A percentile compares a stretch with the other conserved stretches of the same genome.
Conservation (phyloP, 129 eudicot genomes). For the Arctium lappa region DNA sequence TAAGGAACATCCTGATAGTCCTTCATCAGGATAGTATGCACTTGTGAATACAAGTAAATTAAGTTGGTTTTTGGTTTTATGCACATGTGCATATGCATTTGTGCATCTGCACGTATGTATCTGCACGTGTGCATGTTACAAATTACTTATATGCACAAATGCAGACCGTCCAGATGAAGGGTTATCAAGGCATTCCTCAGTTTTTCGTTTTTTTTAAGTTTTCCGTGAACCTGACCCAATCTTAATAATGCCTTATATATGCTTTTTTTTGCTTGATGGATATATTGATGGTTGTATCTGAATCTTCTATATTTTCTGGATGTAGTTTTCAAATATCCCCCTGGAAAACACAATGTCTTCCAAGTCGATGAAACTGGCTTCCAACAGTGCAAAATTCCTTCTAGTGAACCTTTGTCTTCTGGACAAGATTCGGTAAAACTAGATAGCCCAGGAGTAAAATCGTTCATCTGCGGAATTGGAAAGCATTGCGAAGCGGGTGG, state of each 20-base stretch:
- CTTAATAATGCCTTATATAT: neutral
- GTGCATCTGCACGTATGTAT: no score
- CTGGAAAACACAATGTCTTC: conserved; percentile 9
- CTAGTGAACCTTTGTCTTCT: neutral
- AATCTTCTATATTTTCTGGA: neutral
- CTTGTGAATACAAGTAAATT: no score
- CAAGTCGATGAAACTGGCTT: neutral
- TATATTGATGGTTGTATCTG: neutral
- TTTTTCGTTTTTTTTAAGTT: no score
- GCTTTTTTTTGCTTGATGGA: neutral
- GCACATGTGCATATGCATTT: no score
- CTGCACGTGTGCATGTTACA: no score
- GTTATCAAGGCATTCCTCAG: no score
- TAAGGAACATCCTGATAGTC: no score
- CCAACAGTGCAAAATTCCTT: neutral
- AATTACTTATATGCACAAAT: no score
- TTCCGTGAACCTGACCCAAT: no score
- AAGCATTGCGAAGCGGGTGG: neutral
- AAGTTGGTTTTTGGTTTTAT: no score
- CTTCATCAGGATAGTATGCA: no score
- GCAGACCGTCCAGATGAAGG: no score
- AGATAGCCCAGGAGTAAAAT: neutral
- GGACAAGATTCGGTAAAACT: conserved; percentile 2
- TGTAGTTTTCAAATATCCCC: conserved; percentile 10
- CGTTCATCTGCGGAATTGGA: conserved; percentile 8